These are phyloP conservation scores for Magnusiomyces fungicola DNA, from an alignment of 1,139 yeast genomes.

Conservation along the genomic window DNA sequence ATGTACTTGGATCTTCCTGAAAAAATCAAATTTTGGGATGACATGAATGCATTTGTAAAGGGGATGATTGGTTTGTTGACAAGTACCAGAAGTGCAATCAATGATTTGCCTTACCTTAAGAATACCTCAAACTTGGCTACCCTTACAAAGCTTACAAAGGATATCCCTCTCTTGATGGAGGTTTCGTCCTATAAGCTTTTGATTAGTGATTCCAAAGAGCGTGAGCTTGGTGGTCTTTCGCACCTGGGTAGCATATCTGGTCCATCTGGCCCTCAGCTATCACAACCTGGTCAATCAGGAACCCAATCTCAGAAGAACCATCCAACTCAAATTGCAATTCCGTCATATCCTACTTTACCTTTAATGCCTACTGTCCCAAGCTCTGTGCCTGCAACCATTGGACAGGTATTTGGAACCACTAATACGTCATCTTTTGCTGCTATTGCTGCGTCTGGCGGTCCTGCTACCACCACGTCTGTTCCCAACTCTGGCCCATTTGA, in stretches of 20 bases:
- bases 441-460: too few relatives aligned
- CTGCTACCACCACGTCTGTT: not conserved
- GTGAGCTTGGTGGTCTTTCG: not conserved
- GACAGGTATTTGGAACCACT: too few relatives aligned
- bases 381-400: not conserved
- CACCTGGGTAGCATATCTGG: slow-evolving; percentile 4
- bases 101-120: slow-evolving; percentile 68
- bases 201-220: slow-evolving; percentile 10
- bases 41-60: slow-evolving; percentile 72
- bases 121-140: slow-evolving; percentile 77
- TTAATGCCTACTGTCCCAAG: slow-evolving; percentile 6
- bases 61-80: slow-evolving; percentile 78
- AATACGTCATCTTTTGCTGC: not conserved
- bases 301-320: too few relatives aligned
- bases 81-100: slow-evolving; percentile 74
- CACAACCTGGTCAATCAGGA: too few relatives aligned
- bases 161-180: slow-evolving; percentile 75
- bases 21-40: slow-evolving; percentile 73
- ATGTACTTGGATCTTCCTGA: slow-evolving; percentile 37
- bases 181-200: slow-evolving; percentile 42
- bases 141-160: slow-evolving; percentile 82
- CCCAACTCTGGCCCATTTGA: not conserved
- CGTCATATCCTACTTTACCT: not conserved
- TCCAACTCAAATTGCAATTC: not conserved
- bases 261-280: slow-evolving; percentile 1